These are phyloP conservation scores for Pseudogymnoascus sp. DNA, from an alignment of 2,329 filamentous ascomycete genomes.

Conservation along the genomic window DNA sequence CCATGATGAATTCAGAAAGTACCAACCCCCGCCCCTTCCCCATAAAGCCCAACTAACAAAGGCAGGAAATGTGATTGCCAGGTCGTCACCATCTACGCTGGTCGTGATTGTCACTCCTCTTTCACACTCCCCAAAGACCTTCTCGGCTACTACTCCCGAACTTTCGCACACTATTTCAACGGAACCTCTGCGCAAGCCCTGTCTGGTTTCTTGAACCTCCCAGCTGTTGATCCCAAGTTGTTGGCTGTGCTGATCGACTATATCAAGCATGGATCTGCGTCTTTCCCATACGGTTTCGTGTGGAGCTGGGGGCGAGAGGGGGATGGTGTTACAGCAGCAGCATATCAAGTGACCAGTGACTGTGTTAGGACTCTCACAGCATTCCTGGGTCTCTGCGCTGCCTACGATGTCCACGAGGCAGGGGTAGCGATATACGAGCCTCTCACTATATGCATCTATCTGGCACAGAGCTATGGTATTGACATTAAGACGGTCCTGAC, in stretches of 20 bases:
- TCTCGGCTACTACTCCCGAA: not conserved
- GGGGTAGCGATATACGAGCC: not conserved
- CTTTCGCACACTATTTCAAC: not conserved
- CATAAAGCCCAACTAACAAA: not conserved
- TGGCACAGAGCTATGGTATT: not conserved
- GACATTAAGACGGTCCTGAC: not conserved
- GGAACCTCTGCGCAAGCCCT: not conserved
- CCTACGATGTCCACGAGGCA: not conserved
- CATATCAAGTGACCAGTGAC: not conserved
- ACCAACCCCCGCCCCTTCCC: not conserved
- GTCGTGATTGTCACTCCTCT: not conserved
- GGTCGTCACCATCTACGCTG: conserved; percentile 5
- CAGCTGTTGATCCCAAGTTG: not conserved
- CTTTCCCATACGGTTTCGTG: not conserved
- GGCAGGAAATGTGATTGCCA: not conserved
- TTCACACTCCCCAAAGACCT: not conserved
- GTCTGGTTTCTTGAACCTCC: not conserved
- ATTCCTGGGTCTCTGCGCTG: not conserved
- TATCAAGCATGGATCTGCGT: not conserved
- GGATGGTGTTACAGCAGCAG: not conserved
- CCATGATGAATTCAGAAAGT: not conserved
- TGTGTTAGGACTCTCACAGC: not conserved
- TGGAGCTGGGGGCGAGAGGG: not conserved
- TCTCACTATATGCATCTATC: not conserved
- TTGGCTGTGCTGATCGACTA: not conserved